A percentile compares a stretch with the other conserved stretches of the same genome.
Evolutionary conservation across 2,329 filamentous ascomycete species (phyloP).

Genomic region (Whalleya microplaca): DNA sequence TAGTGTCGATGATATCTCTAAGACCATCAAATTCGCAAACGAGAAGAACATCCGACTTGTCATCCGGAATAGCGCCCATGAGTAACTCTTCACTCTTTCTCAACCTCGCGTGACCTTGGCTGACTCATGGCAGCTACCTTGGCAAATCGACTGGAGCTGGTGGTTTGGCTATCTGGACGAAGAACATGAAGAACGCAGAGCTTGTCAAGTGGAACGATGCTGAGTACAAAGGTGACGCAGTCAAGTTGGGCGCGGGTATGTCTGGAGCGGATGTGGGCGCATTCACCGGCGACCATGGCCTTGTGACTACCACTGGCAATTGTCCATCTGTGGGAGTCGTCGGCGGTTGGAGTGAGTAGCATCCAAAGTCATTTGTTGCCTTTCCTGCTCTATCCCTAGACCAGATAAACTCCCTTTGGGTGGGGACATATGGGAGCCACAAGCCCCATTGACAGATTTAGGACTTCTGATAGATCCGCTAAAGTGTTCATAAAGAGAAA

Average conservation of each 20-base stretch:
- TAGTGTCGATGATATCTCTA: constrained; percentile 35
- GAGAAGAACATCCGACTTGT: constrained; percentile 45
- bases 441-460: too few relatives aligned
- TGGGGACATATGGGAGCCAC: too few relatives aligned
- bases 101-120: not conserved
- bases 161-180: constrained; percentile 45
- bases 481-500: too few relatives aligned
- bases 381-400: too few relatives aligned
- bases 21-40: constrained; percentile 41
- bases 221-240: constrained; percentile 53
- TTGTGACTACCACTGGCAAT: constrained; percentile 50
- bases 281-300: constrained; percentile 41
- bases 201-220: constrained; percentile 42
- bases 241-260: constrained; percentile 60
- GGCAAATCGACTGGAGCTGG: constrained; percentile 54
- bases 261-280: constrained; percentile 50
- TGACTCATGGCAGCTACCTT: constrained; percentile 27
- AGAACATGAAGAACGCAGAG: constrained; percentile 44
- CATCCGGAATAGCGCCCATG: constrained; percentile 50
- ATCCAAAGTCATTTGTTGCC: too few relatives aligned
- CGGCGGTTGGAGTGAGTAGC: constrained; percentile 62
- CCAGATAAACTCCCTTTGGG: too few relatives aligned
- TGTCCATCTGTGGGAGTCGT: constrained; percentile 58
- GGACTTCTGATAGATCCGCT: too few relatives aligned
- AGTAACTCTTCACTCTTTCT: constrained; percentile 16